Conservation (phyloP, 2,329 filamentous ascomycete genomes). For the Aspergillus phoenicis region DNA sequence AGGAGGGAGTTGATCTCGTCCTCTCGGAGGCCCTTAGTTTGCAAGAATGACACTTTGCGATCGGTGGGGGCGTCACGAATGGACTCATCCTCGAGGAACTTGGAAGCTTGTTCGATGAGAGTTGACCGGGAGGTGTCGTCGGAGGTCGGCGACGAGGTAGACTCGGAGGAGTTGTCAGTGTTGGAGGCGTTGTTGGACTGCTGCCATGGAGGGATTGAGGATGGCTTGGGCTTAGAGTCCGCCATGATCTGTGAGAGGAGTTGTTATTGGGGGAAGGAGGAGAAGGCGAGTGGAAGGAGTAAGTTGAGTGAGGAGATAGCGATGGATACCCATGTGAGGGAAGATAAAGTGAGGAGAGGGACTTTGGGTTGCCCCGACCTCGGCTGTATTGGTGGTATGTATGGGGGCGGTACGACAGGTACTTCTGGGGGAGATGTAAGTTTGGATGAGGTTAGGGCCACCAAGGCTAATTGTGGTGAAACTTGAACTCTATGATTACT, state of each 20-base stretch:
- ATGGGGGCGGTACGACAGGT: background rate
- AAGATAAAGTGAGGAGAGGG: constrained; percentile 13
- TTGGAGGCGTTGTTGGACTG: constrained; percentile 33
- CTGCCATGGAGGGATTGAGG: constrained; percentile 47
- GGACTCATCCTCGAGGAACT: constrained; percentile 73
- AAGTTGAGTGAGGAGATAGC: constrained; percentile 5
- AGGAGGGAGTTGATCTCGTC: constrained; percentile 71
- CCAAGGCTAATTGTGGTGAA: background rate
- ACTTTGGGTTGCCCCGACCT: constrained; percentile 14
- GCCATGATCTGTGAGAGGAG: constrained; percentile 31
- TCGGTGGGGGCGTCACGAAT: constrained; percentile 70
- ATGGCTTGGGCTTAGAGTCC: constrained; percentile 34
- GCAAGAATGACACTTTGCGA: constrained; percentile 75
- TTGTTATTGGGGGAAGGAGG: constrained; percentile 3
- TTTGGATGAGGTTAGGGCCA: background rate
- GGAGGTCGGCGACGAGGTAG: constrained; percentile 30
- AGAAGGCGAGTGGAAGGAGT: constrained; percentile 5
- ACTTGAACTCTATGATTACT: background rate
- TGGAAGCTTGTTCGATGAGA: constrained; percentile 67
- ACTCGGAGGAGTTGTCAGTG: constrained; percentile 33
- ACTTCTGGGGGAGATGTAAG: background rate
- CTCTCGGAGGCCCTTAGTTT: constrained; percentile 71
- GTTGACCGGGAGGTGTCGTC: constrained; percentile 33
- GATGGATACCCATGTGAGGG: background rate
- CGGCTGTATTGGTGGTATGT: constrained; percentile 19